These are phyloP conservation scores for Globisporangium parvum DNA, from an alignment of 352 stramenopile species.

Conservation along the genomic window DNA sequence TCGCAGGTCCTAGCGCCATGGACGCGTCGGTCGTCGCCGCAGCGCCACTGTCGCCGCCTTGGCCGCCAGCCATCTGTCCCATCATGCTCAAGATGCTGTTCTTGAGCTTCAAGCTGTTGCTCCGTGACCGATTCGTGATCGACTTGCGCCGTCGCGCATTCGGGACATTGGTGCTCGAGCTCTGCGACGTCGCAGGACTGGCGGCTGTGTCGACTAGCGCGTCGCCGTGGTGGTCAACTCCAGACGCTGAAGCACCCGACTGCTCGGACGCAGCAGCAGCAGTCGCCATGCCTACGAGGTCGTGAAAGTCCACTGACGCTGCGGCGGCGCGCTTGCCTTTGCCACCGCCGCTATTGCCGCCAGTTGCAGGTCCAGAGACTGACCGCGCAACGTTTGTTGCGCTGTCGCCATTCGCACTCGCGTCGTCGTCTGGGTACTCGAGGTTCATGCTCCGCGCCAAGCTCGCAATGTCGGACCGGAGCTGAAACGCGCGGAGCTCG, in stretches of 20 bases:
- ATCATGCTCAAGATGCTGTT: slow-evolving; percentile 64
- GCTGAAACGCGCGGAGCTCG: slow-evolving; percentile 48
- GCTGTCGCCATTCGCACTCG: slow-evolving; percentile 9
- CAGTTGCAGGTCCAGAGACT: slow-evolving; percentile 1
- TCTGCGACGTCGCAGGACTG: not conserved
- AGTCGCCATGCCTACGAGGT: slow-evolving; percentile 36
- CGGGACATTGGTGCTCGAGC: slow-evolving; percentile 22
- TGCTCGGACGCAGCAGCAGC: slow-evolving; percentile 11
- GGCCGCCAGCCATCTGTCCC: slow-evolving; percentile 37
- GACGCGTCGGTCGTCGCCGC: not conserved
- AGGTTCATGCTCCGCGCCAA: slow-evolving; percentile 71
- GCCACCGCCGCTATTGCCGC: not conserved
- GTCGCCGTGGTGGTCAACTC: not conserved
- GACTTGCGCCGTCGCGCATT: slow-evolving; percentile 49
- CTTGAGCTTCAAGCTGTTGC: slow-evolving; percentile 52
- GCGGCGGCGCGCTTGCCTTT: slow-evolving; percentile 14
- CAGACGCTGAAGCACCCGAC: not conserved
- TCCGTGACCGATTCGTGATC: slow-evolving; percentile 47
- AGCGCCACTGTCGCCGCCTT: slow-evolving; percentile 25
- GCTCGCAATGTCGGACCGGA: slow-evolving; percentile 69
- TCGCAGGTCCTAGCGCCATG: slow-evolving; percentile 1
- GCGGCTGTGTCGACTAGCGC: not conserved
- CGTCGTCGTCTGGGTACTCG: slow-evolving; percentile 40
- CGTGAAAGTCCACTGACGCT: slow-evolving; percentile 40
- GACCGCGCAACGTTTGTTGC: slow-evolving; percentile 6